Evolutionary conservation across 2,329 filamentous ascomycete species (phyloP), one percentile per base, ranked within the genome.

Genomic region (Fusarium hostae): DNA sequence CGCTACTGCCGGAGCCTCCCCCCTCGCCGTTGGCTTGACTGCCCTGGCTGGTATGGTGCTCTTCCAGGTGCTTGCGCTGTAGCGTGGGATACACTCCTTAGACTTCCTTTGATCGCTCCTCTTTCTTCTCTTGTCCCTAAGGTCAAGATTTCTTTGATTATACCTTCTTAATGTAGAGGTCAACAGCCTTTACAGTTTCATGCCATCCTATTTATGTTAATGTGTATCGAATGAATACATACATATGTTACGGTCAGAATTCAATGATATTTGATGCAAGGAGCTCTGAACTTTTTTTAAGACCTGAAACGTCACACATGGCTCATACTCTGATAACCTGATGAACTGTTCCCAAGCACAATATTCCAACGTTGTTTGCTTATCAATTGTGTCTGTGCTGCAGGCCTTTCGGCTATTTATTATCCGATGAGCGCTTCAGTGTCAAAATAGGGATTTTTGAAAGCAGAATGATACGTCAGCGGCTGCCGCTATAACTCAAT

Each of bases 1-100:
- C 71, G 81, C 83, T 72, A 85, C 84, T 26, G 86, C 84, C 67
- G 86, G 86, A 76, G 87, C 86, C 63, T 79, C 79, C 24, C 72
- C 66, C 20, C 45, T 80, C 44, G 68, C 65, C 7, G 65, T 75
- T 20, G 71, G 79, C 22, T 41, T 81, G 55, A 47, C 73, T 20
- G 76, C 73, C 20, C 39, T 80, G 61, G 57, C 75, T 13, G 76
- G 76, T 43, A 61, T 77, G 56, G 68, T 75, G 41, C 74, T 75
- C 51, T 55, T 77, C 35, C 78, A 80, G 66, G 57, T 77, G 39
- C 47, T 80, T 61, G 71, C 62, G 61, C 63, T 80, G 66, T 81
- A 77, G 73, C 30, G 45, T 22, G n/a, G 39, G 50, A 59, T 24
- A 26, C 43, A 44, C 52, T 24, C 45, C 30, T 51, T 12, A 35